phyloP scores from a whole-genome alignment of 2,329 filamentous ascomycete genomes.

The Neocucurbitaria cava region DNA sequence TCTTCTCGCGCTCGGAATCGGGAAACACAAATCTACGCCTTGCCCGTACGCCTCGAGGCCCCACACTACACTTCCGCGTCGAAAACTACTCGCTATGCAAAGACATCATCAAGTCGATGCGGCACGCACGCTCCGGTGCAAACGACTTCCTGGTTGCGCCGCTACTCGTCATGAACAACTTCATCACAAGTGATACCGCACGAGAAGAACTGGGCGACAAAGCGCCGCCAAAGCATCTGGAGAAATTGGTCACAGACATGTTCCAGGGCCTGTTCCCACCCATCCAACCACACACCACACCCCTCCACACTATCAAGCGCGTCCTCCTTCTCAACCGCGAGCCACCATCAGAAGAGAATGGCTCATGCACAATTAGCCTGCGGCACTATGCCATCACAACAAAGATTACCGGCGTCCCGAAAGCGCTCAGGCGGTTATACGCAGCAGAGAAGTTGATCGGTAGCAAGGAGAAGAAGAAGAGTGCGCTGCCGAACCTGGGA shows the following conservation, averaged over 20 bases:
- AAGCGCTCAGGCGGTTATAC: constrained; percentile 81
- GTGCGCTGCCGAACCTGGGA: constrained; percentile 82
- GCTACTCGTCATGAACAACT: constrained; percentile 98
- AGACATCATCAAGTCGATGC: constrained; percentile 84
- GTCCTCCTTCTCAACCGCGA: constrained; percentile 91
- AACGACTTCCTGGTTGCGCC: constrained; percentile 85
- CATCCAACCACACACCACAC: constrained; percentile 89
- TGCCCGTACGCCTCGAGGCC: constrained; percentile 85
- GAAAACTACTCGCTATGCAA: constrained; percentile 94
- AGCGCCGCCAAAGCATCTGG: constrained; percentile 90
- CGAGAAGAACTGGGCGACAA: constrained; percentile 51
- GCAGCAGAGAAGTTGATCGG: constrained; percentile 81
- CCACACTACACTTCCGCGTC: constrained; percentile 91
- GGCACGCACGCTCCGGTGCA: constrained; percentile 79
- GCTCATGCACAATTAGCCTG: constrained; percentile 81
- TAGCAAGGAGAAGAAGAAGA: constrained; percentile 62
- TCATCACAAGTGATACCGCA: constrained; percentile 67
- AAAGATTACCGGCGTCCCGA: constrained; percentile 82
- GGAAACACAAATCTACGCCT: constrained; percentile 94
- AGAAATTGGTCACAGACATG: constrained; percentile 88
- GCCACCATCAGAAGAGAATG: constrained; percentile 47
- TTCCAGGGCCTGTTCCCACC: constrained; percentile 97
- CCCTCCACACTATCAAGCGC: constrained; percentile 88
- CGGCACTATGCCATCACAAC: constrained; percentile 96
- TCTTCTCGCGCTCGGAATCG: constrained; percentile 87